These are phyloP conservation scores for Paratinospora sagittata DNA, from an alignment of 164 flowering plant species.

Conservation along the genomic window DNA sequence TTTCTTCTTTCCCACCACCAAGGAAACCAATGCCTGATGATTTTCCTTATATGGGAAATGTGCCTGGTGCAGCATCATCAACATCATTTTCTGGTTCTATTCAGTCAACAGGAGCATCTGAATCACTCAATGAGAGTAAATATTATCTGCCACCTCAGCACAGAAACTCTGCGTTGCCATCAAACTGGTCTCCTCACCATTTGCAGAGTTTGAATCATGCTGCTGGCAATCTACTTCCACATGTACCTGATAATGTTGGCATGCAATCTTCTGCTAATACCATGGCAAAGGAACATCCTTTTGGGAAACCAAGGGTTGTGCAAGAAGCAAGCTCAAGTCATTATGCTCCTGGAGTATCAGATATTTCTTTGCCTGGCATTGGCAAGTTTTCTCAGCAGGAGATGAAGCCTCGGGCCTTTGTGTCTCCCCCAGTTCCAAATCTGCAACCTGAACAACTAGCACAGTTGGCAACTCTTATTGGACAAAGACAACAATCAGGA, in stretches of 20 bases:
- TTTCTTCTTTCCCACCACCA: slow-evolving; percentile 21
- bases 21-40: slow-evolving; percentile 27
- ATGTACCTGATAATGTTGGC: slow-evolving; percentile 12
- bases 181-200: slow-evolving; percentile 41
- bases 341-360: slow-evolving; percentile 28
- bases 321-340: slow-evolving; percentile 30
- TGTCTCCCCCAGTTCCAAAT: slow-evolving; percentile 24
- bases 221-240: slow-evolving; percentile 28
- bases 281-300: slow-evolving; percentile 23
- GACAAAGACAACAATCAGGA: slow-evolving; percentile 41
- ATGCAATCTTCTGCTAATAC: slow-evolving; percentile 22
- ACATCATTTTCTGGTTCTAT: slow-evolving; percentile 24
- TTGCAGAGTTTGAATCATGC: slow-evolving; percentile 28
- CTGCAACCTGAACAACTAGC: slow-evolving; percentile 65
- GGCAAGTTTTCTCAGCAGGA: slow-evolving; percentile 27
- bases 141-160: slow-evolving; percentile 31
- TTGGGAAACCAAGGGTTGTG: slow-evolving; percentile 16
- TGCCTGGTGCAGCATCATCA: slow-evolving; percentile 24
- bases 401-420: slow-evolving; percentile 25
- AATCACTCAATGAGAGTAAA: slow-evolving; percentile 27
- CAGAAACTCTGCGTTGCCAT: slow-evolving; percentile 21
- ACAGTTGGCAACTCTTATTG: slow-evolving; percentile 66
- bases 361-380: slow-evolving; percentile 22
- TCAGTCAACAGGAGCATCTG: slow-evolving; percentile 18
- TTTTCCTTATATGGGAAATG: slow-evolving; percentile 22